Conservation (phyloP, 768 basidiomycete genomes). For the Pisolithus microcarpus region DNA sequence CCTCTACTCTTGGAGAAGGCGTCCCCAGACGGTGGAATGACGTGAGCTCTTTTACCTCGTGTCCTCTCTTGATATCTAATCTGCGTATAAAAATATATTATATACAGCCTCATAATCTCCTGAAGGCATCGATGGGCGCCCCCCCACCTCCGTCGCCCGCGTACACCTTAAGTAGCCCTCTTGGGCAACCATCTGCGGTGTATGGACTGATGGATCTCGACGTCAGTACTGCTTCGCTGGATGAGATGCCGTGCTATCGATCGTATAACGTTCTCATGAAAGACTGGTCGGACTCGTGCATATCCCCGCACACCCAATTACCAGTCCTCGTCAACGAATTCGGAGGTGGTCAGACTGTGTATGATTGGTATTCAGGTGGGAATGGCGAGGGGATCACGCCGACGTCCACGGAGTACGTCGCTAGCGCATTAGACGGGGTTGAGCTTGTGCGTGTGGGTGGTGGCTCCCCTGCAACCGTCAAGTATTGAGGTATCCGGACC, state of each 20-base stretch:
- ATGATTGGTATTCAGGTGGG: conserved; percentile 18
- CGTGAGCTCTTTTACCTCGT: conserved; percentile 18
- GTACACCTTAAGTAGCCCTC: conserved; percentile 21
- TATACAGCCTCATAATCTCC: conserved; percentile 27
- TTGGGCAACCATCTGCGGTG: conserved; percentile 17
- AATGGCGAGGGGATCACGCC: conserved; percentile 4
- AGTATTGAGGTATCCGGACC: background rate
- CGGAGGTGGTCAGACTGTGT: conserved; percentile 7
- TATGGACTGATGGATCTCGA: conserved; percentile 13
- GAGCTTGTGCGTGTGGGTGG: background rate
- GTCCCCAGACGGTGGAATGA: conserved; percentile 28
- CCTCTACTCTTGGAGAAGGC: conserved; percentile 23
- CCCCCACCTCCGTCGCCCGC: conserved; percentile 13
- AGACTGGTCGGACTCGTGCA: conserved; percentile 20
- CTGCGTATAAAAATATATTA: conserved; percentile 14
- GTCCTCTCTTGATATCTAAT: conserved; percentile 5
- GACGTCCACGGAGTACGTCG: background rate
- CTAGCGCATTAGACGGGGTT: background rate
- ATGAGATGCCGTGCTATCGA: conserved; percentile 9
- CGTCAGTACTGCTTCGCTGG: conserved; percentile 8
- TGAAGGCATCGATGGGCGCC: conserved; percentile 25
- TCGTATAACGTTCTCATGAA: conserved; percentile 19
- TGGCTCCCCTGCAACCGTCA: background rate
- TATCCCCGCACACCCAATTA: conserved; percentile 11
- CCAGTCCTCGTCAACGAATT: conserved; percentile 26